Conservation (phyloP, 352 stramenopile genomes). For the Pythium myriotylum region DNA sequence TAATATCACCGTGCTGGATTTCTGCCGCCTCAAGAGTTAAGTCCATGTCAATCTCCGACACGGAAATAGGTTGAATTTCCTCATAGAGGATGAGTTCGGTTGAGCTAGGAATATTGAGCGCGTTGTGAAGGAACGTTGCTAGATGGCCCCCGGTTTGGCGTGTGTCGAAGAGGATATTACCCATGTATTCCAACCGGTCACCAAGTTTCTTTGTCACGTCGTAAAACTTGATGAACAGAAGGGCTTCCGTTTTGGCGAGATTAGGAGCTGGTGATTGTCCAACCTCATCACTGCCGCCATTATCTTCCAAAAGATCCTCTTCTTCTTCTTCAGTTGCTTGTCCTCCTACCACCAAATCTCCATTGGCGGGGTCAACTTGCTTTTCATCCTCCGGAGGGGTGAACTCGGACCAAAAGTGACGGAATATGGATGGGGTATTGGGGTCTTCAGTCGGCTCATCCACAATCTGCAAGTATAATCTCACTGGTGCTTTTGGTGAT, state of each 20-base stretch:
- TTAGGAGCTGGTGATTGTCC: constrained; percentile 11
- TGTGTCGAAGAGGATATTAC: constrained; percentile 74
- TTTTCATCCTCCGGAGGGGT: constrained; percentile 35
- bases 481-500: constrained; percentile 64
- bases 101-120: constrained; percentile 48
- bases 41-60: constrained; percentile 61
- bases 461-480: constrained; percentile 79
- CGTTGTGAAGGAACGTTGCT: constrained; percentile 49
- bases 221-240: constrained; percentile 89
- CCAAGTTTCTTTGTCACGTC: constrained; percentile 57
- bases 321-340: constrained; percentile 25
- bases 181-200: constrained; percentile 78
- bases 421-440: constrained; percentile 32
- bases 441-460: not conserved
- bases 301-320: constrained; percentile 21
- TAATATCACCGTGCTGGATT: constrained; percentile 85
- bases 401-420: constrained; percentile 69
- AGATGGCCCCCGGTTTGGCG: constrained; percentile 61
- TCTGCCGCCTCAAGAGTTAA: constrained; percentile 49
- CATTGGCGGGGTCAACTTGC: not conserved
- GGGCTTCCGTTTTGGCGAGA: constrained; percentile 39
- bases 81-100: constrained; percentile 75
- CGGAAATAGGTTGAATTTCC: constrained; percentile 66
- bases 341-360: not conserved
- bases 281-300: not conserved